phyloP scores from a whole-genome alignment of 371 early-diverging fungal species.

The Batkoa obscura region DNA sequence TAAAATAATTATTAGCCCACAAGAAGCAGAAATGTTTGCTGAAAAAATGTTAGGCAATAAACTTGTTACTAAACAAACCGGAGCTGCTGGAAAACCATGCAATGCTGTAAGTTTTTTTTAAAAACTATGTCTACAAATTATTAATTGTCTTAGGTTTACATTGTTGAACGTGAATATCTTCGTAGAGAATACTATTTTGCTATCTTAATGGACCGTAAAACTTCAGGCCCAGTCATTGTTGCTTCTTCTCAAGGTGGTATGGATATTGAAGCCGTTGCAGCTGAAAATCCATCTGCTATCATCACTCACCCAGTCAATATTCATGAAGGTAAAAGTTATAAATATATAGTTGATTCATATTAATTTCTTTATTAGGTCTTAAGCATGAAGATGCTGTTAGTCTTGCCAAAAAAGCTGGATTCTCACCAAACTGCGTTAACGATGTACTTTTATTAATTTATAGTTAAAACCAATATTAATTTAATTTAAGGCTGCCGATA shows the following conservation, averaged over 20 bases:
- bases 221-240: constrained; percentile 86
- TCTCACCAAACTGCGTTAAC: constrained; percentile 57
- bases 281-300: constrained; percentile 84
- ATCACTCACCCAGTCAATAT: constrained; percentile 63
- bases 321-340: constrained; percentile 24
- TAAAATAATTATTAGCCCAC: constrained; percentile 30
- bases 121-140: background rate
- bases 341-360: background rate
- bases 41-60: constrained; percentile 93
- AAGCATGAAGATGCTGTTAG: constrained; percentile 36
- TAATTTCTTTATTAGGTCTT: constrained; percentile 18
- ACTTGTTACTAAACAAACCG: constrained; percentile 95
- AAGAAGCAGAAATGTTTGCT: constrained; percentile 73
- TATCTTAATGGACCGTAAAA: constrained; percentile 87
- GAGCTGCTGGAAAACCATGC: constrained; percentile 86
- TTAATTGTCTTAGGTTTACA: constrained; percentile 36
- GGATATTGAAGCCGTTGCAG: constrained; percentile 92
- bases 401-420: constrained; percentile 67
- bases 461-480: too few species aligned
- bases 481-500: constrained; percentile 54
- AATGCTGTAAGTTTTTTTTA: constrained; percentile 36
- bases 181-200: constrained; percentile 97
- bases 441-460: constrained; percentile 9
- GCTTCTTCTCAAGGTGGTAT: constrained; percentile 94
- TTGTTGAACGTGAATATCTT: constrained; percentile 88